A percentile compares a stretch with the other conserved stretches of the same genome.
phyloP scores from a whole-genome alignment of 345 rosid genomes.

The Eucalyptus albens region DNA sequence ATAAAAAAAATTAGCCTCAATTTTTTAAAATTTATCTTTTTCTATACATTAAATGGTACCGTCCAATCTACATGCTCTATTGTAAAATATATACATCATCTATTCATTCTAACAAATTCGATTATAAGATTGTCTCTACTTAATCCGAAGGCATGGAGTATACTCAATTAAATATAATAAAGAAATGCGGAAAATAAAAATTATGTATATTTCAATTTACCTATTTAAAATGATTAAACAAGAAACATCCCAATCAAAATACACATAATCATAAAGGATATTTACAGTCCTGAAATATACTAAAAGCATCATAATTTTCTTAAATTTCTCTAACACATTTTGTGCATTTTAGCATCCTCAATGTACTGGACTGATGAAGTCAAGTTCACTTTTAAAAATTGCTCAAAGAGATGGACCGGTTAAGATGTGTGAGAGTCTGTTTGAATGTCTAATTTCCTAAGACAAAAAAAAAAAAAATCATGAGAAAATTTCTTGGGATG shows the following conservation, averaged over 20 bases:
- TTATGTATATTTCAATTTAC: accelerated
- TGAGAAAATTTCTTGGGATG: background rate
- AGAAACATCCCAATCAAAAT: too few species aligned
- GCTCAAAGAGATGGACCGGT: background rate
- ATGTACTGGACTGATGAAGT: too few species aligned
- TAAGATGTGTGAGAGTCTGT: background rate
- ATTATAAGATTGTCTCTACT: background rate
- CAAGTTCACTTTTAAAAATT: accelerated
- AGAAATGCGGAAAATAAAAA: accelerated
- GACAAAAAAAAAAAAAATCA: background rate
- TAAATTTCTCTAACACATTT: accelerated
- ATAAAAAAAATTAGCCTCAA: background rate
- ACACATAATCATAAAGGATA: accelerated
- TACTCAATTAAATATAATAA: too few species aligned
- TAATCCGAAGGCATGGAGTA: accelerated
- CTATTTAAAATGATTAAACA: too few species aligned
- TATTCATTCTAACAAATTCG: accelerated
- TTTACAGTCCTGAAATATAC: accelerated
- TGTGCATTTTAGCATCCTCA: background rate
- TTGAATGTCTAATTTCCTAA: background rate
- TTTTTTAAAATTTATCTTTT: background rate
- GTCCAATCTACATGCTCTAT: background rate
- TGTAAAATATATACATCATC: background rate
- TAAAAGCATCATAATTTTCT: too few species aligned
- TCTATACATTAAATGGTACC: background rate